Evolutionary conservation across 371 early-diverging fungal genomes (phyloP), one percentile per base, ranked within the genome.

Genomic region (Lichtheimia ramosa): DNA sequence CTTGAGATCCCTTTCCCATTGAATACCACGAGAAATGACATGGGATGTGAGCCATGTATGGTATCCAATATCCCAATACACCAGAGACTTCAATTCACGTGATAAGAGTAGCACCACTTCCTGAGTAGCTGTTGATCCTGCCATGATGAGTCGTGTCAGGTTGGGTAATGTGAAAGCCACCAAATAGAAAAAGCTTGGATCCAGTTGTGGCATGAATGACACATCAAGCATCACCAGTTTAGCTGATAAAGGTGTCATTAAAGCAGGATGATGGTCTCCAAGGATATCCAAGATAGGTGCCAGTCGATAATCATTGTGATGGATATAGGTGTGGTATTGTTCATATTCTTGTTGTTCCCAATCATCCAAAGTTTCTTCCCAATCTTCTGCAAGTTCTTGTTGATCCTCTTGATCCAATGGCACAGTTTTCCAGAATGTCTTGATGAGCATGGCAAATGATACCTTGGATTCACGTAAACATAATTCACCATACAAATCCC

Each of bases 41-140:
- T 25, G 14, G 6, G 24, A 8, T 13, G 43, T 50, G 6, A 71
- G 40, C 71, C 71, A 71, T 13, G 43, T 59, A 52, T 72, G 73
- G 28, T 64, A 64, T 18, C 69, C 73, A 55, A 72, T 69, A 53
- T 72, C 69, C 73, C 69, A 72, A 12, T 28, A 50, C n/a, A 48
- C 24, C 25, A 72, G 50, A n/a, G 24, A 48, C 2, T 51, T 39
- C 24, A 72, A 49, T 1, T 63, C 66, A 7, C 57, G 63, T 1
- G 73, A 61, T 21, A 72, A 13, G 13, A 72, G 57, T 59, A 55
- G 10, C 66, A 69, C 21, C 63, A 39, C 66, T 14, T 28, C 43
- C 12, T 48, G 23, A 10, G 49, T 18, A 13, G 58, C 24, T 18
- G 68, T 64, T 13, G 56, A 60, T 5, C 64, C 66, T 0, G 73